These are phyloP conservation scores for Pseudozyma tsukubaensis DNA, from an alignment of 1,284 basidiomycete genomes.

Conservation along the genomic window DNA sequence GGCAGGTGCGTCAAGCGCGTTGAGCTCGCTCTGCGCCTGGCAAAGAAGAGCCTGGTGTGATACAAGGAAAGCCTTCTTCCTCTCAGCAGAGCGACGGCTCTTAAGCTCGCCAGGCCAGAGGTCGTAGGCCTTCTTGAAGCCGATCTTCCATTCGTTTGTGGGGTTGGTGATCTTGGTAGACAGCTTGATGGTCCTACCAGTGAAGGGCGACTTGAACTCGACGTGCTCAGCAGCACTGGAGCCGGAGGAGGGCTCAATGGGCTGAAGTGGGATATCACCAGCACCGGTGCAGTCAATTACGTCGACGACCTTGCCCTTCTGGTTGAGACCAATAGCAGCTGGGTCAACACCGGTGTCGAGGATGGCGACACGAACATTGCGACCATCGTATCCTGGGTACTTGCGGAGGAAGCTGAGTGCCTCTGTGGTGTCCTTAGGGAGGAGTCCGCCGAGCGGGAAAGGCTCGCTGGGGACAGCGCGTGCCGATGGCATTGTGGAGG, in stretches of 20 bases:
- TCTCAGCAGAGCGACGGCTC: slow-evolving; percentile 60
- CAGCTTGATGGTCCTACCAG: slow-evolving; percentile 61
- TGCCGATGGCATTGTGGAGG: slow-evolving; percentile 35
- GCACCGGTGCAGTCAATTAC: slow-evolving; percentile 69
- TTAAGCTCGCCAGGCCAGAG: slow-evolving; percentile 68
- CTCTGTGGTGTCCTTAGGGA: slow-evolving; percentile 68
- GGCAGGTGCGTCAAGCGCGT: slow-evolving; percentile 30
- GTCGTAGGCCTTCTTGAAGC: slow-evolving; percentile 67
- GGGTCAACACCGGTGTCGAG: slow-evolving; percentile 70
- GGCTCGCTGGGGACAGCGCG: slow-evolving; percentile 45
- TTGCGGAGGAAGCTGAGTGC: slow-evolving; percentile 65
- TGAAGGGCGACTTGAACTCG: slow-evolving; percentile 62
- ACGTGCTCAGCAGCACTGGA: slow-evolving; percentile 24
- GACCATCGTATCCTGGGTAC: slow-evolving; percentile 67
- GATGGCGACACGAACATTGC: slow-evolving; percentile 67
- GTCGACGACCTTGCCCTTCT: slow-evolving; percentile 67
- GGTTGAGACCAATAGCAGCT: slow-evolving; percentile 66
- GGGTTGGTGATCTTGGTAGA: slow-evolving; percentile 62
- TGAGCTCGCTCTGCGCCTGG: slow-evolving; percentile 57
- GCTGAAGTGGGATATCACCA: slow-evolving; percentile 59
- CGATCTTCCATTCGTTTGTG: slow-evolving; percentile 65
- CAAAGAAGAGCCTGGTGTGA: slow-evolving; percentile 61
- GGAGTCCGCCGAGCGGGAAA: slow-evolving; percentile 65
- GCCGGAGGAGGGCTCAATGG: slow-evolving; percentile 38
- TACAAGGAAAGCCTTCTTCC: slow-evolving; percentile 64